Evolutionary conservation across 1,284 basidiomycete genomes (phyloP), one percentile per base, ranked within the genome.

Genomic region (Stereum hirsutum): DNA sequence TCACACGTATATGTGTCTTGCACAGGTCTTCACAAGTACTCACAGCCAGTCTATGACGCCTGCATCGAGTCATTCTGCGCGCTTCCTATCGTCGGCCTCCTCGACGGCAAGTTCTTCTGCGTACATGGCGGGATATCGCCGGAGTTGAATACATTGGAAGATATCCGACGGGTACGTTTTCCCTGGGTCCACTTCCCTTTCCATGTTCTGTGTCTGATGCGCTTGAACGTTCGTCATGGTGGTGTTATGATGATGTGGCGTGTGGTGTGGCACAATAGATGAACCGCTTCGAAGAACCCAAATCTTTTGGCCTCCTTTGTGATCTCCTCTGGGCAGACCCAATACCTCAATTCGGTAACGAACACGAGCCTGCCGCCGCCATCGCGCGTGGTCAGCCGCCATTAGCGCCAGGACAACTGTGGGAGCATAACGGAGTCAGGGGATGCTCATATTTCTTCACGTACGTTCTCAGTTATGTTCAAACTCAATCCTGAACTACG

Each of bases 101-200:
- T 99, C 67, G 96, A 99, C 65, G 80, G 83, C 56, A 89, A 93
- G 56, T 99, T 99, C 72, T 84, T 99, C 61, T 98, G 94, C 58
- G 93, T 99, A 5, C 96, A 99, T 56, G 95, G 96, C 6, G 95
- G 96, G 14, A 75, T 99, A 33, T 94, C 90, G 0, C 95, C 95
- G 0, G 83, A 91, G 54, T 74, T 99, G 3, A 70, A 82, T 52
- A 86, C 81, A 5, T 70, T 98, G 2, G 79, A 85, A 41, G 94
- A 98, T 61, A 59, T 98, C 25, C 69, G 78, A 34, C 63, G 64
- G n/a, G 89, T 89, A 50, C 48, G 81, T 66, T 21, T 48, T 20
- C 39, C 19, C 35, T 34, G 24, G n/a, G n/a, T n/a, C n/a, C n/a
- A n/a, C n/a, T n/a, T n/a, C n/a, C n/a, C n/a, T n/a, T n/a, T n/a